These are phyloP conservation scores for Suhomyces panamericanus DNA, from an alignment of 1,139 yeast species.

Conservation along the genomic window DNA sequence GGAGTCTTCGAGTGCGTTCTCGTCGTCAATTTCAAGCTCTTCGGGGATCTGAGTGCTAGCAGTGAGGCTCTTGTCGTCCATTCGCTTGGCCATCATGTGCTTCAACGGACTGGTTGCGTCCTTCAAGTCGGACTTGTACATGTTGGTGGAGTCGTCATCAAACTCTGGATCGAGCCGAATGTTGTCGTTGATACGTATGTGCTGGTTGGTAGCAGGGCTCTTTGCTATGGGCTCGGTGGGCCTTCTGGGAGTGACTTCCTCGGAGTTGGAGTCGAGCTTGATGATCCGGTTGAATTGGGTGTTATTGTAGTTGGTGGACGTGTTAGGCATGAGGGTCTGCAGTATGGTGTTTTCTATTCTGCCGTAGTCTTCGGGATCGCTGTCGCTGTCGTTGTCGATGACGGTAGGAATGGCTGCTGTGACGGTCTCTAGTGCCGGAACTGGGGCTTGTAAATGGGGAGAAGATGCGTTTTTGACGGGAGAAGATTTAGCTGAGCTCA, in stretches of 20 bases:
- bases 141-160: slow-evolving; percentile 8
- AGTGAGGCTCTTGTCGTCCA: background rate
- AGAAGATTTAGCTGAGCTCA: slow-evolving; percentile 20
- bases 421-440: background rate
- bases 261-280: slow-evolving; percentile 14
- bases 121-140: slow-evolving; percentile 15
- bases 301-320: slow-evolving; percentile 15
- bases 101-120: slow-evolving; percentile 30
- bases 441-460: slow-evolving; percentile 1
- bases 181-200: slow-evolving; percentile 24
- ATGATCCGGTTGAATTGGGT: slow-evolving; percentile 27
- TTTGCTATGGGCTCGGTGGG: slow-evolving; percentile 45
- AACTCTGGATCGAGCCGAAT: slow-evolving; percentile 13
- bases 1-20: slow-evolving; percentile 11
- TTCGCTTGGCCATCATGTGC: slow-evolving; percentile 11
- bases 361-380: slow-evolving; percentile 26
- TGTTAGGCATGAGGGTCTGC: slow-evolving; percentile 23
- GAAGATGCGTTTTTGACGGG: slow-evolving; percentile 10
- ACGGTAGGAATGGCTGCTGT: slow-evolving; percentile 11
- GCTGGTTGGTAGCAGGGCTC: slow-evolving; percentile 43
- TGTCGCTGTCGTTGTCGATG: slow-evolving; percentile 30
- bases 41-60: slow-evolving; percentile 5
- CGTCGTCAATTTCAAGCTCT: slow-evolving; percentile 7
- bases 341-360: slow-evolving; percentile 22
- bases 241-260: slow-evolving; percentile 41